A percentile compares a stretch with the other conserved stretches of the same genome.
Conservation (phyloP, 768 basidiomycete genomes). For the Leccinum broughii region DNA sequence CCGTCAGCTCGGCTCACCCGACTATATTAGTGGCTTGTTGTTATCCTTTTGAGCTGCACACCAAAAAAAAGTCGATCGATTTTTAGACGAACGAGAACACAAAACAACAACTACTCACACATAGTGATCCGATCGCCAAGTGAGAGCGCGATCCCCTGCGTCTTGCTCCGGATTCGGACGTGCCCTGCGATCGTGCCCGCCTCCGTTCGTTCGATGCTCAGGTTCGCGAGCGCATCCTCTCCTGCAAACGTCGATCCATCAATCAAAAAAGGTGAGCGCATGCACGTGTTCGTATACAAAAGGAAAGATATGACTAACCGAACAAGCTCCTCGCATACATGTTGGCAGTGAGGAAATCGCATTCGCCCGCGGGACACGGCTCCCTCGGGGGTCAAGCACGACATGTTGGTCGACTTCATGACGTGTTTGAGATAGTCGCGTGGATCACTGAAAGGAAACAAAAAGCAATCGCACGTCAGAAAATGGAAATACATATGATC, state of each 20-base stretch:
- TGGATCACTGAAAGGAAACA: conserved; percentile 56
- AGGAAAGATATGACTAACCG: conserved; percentile 50
- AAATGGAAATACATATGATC: neutral
- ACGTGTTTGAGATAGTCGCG: conserved; percentile 91
- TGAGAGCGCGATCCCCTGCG: conserved; percentile 94
- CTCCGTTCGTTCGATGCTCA: conserved; percentile 88
- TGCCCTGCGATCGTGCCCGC: conserved; percentile 84
- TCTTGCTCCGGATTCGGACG: conserved; percentile 95
- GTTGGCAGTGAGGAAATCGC: conserved; percentile 95
- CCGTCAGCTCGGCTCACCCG: neutral
- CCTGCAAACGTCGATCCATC: conserved; percentile 42
- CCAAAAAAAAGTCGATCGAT: neutral
- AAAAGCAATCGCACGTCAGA: neutral
- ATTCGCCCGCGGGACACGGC: conserved; percentile 92
- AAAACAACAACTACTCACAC: conserved; percentile 36
- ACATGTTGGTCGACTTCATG: conserved; percentile 98
- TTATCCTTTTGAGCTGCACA: conserved; percentile 44
- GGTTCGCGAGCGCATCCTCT: conserved; percentile 94
- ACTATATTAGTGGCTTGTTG: conserved; percentile 33
- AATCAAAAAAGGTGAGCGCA: neutral
- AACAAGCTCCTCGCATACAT: conserved; percentile 95
- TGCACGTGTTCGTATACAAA: neutral
- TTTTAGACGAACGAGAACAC: neutral
- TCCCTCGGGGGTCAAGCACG: conserved; percentile 87
- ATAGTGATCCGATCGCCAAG: conserved; percentile 87